Conservation (phyloP, 495 filamentous ascomycete species). For the Penicillium daleae region DNA sequence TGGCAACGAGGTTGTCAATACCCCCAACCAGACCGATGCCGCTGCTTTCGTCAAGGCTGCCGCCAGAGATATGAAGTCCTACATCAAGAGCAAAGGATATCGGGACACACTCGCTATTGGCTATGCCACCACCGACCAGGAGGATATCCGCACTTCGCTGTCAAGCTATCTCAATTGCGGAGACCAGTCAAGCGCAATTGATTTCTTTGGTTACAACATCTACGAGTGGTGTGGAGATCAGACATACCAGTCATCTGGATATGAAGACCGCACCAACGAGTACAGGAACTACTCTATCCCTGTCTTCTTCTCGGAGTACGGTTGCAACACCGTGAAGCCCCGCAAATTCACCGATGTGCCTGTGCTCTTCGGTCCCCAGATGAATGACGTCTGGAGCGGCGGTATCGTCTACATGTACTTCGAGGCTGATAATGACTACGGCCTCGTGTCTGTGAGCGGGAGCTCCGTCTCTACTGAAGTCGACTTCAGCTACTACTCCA, state of each 20-base stretch:
- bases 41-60: conserved; percentile 96
- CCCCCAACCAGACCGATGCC: conserved; percentile 78
- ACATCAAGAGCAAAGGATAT: conserved; percentile 81
- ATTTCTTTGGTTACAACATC: conserved; percentile 99
- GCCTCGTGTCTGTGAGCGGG: conserved; percentile 70
- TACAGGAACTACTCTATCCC: conserved; percentile 89
- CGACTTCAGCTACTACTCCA: conserved; percentile 77
- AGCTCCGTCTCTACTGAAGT: conserved; percentile 59
- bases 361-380: conserved; percentile 79
- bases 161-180: conserved; percentile 95
- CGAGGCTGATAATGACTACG: conserved; percentile 88
- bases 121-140: conserved; percentile 93
- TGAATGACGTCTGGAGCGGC: conserved; percentile 87
- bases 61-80: conserved; percentile 91
- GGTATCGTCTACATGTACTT: conserved; percentile 99
- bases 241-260: conserved; percentile 72
- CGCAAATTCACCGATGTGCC: conserved; percentile 85
- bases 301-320: conserved; percentile 98
- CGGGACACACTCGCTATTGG: conserved; percentile 75
- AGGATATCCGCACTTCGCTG: conserved; percentile 73
- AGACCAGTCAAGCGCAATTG: conserved; percentile 66
- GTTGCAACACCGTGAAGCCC: conserved; percentile 79
- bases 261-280: conserved; percentile 76
- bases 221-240: conserved; percentile 97
- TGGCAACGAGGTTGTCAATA: conserved; percentile 94